phyloP scores from a whole-genome alignment of 2,329 filamentous ascomycete genomes.

The Aspergillus phoenicis region DNA sequence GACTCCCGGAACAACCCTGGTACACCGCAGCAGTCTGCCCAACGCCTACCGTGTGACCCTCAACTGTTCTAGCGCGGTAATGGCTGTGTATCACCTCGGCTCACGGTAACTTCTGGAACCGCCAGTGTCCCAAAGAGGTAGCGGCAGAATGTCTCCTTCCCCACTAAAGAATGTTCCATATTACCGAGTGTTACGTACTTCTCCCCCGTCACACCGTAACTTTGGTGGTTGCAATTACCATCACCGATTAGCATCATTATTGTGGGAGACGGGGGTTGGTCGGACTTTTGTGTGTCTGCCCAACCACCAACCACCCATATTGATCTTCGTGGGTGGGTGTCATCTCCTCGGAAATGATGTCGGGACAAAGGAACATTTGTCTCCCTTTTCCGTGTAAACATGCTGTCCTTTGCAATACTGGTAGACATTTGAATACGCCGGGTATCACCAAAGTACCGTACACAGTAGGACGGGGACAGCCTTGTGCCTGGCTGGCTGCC shows the following conservation, averaged over 20 bases:
- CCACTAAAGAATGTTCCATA: conserved; percentile 14
- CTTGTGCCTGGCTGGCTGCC: not conserved
- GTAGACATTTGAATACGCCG: not conserved
- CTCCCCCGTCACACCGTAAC: conserved; percentile 3
- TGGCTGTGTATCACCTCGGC: not conserved
- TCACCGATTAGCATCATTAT: not conserved
- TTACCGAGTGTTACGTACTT: conserved; percentile 7
- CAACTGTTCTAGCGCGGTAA: not conserved
- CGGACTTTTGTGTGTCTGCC: not conserved
- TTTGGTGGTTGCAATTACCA: not conserved
- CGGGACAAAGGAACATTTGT: not conserved
- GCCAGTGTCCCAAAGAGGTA: not conserved
- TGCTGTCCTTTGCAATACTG: not conserved
- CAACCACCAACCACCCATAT: not conserved
- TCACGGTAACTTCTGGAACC: conserved; percentile 12
- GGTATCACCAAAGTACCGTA: not conserved
- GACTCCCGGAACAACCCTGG: conserved; percentile 8
- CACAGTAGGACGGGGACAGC: not conserved
- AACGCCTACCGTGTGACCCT: not conserved
- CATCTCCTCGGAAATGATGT: not conserved
- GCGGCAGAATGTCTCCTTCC: conserved; percentile 8
- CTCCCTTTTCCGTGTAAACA: not conserved
- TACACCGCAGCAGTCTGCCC: not conserved
- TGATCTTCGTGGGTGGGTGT: not conserved
- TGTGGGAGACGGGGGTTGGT: not conserved